Base-by-base conservation (phyloP, 2,329 filamentous ascomycete species). In the Teratosphaeria pseudoeucalypti region DNA sequence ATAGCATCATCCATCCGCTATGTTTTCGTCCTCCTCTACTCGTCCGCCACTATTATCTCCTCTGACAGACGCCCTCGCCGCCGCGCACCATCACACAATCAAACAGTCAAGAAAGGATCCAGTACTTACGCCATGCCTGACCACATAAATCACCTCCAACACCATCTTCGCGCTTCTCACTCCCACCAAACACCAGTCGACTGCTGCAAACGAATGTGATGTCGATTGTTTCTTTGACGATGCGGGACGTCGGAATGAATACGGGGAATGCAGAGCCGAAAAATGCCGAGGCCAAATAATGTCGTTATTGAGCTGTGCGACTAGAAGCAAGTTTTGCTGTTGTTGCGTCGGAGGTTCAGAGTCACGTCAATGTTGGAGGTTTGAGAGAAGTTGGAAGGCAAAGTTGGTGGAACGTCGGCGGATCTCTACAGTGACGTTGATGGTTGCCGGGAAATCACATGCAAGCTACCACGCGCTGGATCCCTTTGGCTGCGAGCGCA, bases 91-190 rank as follows among this genome's bases (percentile, higher is more conserved):
- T 49, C 43, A 19, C 43, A n/a, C 7, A 19, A 23, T 19, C 16
- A 49, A 49, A 49, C 19, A 19, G 43, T 10, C 14, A 37, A 12
- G 58, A 53, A 56, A 56, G 12, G 23, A 9, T 59, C 27, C 34
- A 26, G 32, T 16, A 78, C 78, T 72, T 76, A 80, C 78, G 34
- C 77, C 78, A 67, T 81, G 78, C 56, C 78, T 70, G 29, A 79
- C 75, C 57, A 80, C 72, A 66, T 80, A 80, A 60, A 81, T 77
- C 12, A 72, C 72, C 66, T 81, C 77, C 60, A 81, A 65, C 37
- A 73, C 55, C 55, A 56, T 56, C 39, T 47, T 39, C n/a, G 34
- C 43, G 6, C 43, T 49, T n/a, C 23, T 19, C 4, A 5, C n/a
- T 19, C 16, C 16, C 16, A 3, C 2, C n/a, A 49, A n/a, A 49